Conservation (phyloP, 495 filamentous ascomycete species). For the Aspergillus heteromorphus region DNA sequence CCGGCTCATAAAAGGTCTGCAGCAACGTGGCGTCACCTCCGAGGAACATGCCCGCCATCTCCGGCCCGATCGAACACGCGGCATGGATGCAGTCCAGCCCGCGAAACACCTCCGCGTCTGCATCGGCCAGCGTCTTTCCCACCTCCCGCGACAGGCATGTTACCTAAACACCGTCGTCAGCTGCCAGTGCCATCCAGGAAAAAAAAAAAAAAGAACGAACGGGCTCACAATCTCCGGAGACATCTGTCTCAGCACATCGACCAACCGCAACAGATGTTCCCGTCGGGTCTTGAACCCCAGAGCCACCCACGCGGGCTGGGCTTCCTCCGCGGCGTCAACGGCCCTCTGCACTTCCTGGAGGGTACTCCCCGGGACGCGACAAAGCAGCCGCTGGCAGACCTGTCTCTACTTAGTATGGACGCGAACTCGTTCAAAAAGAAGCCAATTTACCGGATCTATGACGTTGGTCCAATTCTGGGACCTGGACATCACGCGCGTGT, state of each 20-base stretch:
- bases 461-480: slow-evolving; percentile 22
- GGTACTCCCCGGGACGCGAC: slow-evolving; percentile 18
- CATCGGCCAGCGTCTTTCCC: slow-evolving; percentile 25
- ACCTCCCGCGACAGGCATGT: slow-evolving; percentile 18
- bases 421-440: not conserved
- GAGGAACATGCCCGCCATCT: slow-evolving; percentile 25
- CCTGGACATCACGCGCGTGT: slow-evolving; percentile 18
- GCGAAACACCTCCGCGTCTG: slow-evolving; percentile 22
- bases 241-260: slow-evolving; percentile 19
- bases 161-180: slow-evolving; percentile 1
- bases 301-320: slow-evolving; percentile 19
- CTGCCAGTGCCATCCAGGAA: not conserved
- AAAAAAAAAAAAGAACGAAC: no score
- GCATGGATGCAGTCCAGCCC: slow-evolving; percentile 25
- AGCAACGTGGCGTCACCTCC: slow-evolving; percentile 19
- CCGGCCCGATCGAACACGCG: slow-evolving; percentile 24
- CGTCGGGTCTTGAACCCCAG: slow-evolving; percentile 18
- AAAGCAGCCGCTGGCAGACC: slow-evolving; percentile 19
- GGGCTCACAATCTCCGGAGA: slow-evolving; percentile 18
- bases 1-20: slow-evolving; percentile 23
- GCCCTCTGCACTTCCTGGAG: slow-evolving; percentile 22
- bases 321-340: slow-evolving; percentile 18
- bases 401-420: not conserved
- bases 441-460: slow-evolving; percentile 18
- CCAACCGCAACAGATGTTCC: slow-evolving; percentile 18